Evolutionary conservation across 495 filamentous ascomycete genomes (phyloP), one percentile per base, ranked within the genome.

Genomic region (Aspergillus heteromorphus): DNA sequence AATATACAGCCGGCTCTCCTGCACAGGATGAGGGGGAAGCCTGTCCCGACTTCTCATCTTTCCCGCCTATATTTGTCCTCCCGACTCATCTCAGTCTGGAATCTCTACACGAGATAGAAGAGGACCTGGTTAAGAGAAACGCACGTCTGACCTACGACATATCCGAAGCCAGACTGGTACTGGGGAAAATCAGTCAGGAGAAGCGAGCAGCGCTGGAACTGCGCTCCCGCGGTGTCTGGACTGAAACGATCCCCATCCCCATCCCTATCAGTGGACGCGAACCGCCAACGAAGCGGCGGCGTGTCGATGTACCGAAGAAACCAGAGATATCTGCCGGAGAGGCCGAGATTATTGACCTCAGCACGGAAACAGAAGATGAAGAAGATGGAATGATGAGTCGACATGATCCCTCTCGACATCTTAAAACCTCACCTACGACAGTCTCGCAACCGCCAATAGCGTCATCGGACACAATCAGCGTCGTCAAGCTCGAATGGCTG

Each of bases 401-500:
- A 18, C 52, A 54, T 54, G 27, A 13, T 20, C 45, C 42, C 1
- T 21, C 43, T 11, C 42, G 49, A 19, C 56, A 57, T 34, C 19
- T 65, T 10, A 45, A 55, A n/a, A n/a, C n/a, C n/a, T n/a, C n/a
- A n/a, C n/a, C n/a, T n/a, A n/a, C n/a, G n/a, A n/a, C n/a, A n/a
- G n/a, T n/a, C n/a, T n/a, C n/a, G n/a, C 11, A 29, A n/a, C 21
- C n/a, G 6, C 48, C 54, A 31, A 25, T 31, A 8, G 36, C 45
- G 27, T 51, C 55, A 2, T 13, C 38, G 8, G 67, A 77, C 16
- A 70, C 67, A 2, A 64, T 95, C 56, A 82, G 75, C 50, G 87
- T 96, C 17, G 75, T 93, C 20, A 89, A 82, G 60, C 68, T 93
- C 0, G 71, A 82, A 2, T 97, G 92, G 92, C 77, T 95, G 27